A percentile compares a stretch with the other conserved stretches of the same genome.
Evolutionary conservation across 371 early-diverging fungal genomes (phyloP).

Genomic region (Mucor circinelloides): DNA sequence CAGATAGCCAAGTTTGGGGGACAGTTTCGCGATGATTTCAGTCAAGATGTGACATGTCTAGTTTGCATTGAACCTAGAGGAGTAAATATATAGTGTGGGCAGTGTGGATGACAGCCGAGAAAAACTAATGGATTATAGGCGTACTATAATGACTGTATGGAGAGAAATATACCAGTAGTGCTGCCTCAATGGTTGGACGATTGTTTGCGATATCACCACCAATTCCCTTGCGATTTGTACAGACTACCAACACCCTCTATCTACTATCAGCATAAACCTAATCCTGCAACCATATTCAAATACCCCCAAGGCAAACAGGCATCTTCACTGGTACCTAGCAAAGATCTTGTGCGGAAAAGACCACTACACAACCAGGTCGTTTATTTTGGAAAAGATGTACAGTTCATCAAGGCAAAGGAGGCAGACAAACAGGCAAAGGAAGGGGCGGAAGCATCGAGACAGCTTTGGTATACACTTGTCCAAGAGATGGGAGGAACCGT

Average conservation of each 20-base stretch:
- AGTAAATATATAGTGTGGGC: conserved; percentile 33
- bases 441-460: not conserved
- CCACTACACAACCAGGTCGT: conserved; percentile 17
- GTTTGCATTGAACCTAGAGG: conserved; percentile 49
- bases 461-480: not conserved
- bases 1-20: conserved; percentile 64
- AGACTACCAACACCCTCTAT: conserved; percentile 13
- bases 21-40: conserved; percentile 41
- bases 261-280: conserved; percentile 1
- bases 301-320: not conserved
- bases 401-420: not conserved
- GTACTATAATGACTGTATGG: conserved; percentile 54
- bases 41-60: conserved; percentile 63
- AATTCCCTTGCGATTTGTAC: not conserved
- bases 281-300: conserved; percentile 8
- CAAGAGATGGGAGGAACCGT: conserved; percentile 50
- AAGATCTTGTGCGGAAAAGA: not conserved
- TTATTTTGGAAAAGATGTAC: conserved; percentile 31
- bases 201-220: conserved; percentile 55
- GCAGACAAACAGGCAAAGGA: not conserved
- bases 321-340: not conserved
- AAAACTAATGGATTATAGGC: conserved; percentile 21
- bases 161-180: conserved; percentile 60
- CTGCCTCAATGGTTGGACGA: conserved; percentile 84
- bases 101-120: conserved; percentile 1